Evolutionary conservation across 768 basidiomycete genomes (phyloP).

Genomic region (Lactarius akahatsu): DNA sequence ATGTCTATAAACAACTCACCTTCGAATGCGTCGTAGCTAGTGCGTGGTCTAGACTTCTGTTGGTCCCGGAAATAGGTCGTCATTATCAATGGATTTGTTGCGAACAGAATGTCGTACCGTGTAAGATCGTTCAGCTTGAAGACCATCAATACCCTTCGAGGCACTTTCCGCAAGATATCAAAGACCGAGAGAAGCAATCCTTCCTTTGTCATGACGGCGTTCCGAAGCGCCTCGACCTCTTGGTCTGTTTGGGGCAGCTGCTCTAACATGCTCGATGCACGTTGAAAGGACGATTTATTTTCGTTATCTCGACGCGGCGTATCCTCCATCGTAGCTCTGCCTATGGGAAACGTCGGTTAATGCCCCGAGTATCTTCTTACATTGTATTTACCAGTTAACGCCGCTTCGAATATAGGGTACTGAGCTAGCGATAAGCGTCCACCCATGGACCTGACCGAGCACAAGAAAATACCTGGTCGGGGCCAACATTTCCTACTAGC

Average conservation of each 20-base stretch:
- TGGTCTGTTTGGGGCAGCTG: conserved; percentile 67
- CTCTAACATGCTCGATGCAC: conserved; percentile 78
- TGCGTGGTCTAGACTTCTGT: conserved; percentile 76
- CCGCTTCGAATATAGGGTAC: conserved; percentile 95
- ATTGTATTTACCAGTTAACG: conserved; percentile 65
- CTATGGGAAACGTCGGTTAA: conserved; percentile 31
- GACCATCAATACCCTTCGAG: conserved; percentile 80
- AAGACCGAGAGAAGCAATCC: conserved; percentile 85
- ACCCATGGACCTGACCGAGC: not conserved
- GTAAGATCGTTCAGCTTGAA: conserved; percentile 86
- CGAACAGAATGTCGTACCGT: conserved; percentile 43
- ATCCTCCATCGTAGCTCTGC: conserved; percentile 70
- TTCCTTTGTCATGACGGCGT: conserved; percentile 78
- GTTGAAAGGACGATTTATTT: conserved; percentile 42
- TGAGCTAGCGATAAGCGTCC: conserved; percentile 34
- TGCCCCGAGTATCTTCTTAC: not conserved
- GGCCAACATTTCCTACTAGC: conserved; percentile 86
- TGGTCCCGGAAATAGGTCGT: not conserved
- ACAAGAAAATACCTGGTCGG: conserved; percentile 64
- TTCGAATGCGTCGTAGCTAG: conserved; percentile 86
- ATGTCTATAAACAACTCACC: conserved; percentile 38
- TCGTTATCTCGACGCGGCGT: conserved; percentile 44
- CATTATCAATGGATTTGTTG: not conserved
- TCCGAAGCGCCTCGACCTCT: conserved; percentile 79
- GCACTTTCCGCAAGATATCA: conserved; percentile 81